Percentiles rank a stretch among this genome's conserved stretches.
phyloP scores from a whole-genome alignment of 116 monocot genomes.

The Phalaenopsis hybrid region DNA sequence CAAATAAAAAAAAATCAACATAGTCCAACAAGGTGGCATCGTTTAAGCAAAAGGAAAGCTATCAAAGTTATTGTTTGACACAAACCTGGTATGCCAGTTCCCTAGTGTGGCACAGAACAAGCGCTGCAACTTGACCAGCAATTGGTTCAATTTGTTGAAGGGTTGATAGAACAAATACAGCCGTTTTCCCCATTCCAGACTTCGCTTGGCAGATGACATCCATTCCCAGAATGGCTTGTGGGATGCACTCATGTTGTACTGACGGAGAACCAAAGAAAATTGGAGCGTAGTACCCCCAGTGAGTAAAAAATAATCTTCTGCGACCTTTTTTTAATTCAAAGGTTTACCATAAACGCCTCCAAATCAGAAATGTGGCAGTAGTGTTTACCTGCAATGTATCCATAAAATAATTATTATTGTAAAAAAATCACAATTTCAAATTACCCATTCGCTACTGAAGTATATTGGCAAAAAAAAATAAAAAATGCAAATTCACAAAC shows the following conservation, averaged over 20 bases:
- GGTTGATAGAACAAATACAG: constrained; percentile 93
- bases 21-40: background rate
- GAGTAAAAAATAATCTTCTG: constrained; percentile 67
- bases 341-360: constrained; percentile 70
- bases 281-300: constrained; percentile 72
- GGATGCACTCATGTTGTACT: constrained; percentile 99
- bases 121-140: constrained; percentile 91
- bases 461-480: background rate
- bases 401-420: background rate
- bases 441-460: background rate
- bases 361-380: constrained; percentile 54
- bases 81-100: constrained; percentile 95
- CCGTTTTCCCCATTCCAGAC: constrained; percentile 99
- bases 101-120: constrained; percentile 91
- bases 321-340: constrained; percentile 59
- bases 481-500: background rate
- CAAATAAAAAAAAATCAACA: background rate
- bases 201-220: constrained; percentile 99
- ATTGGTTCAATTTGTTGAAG: constrained; percentile 97
- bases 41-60: background rate
- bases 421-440: background rate
- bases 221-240: constrained; percentile 99
- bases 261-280: constrained; percentile 94
- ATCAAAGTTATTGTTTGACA: background rate
- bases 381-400: constrained; percentile 55